Evolutionary conservation across 331 rosid genomes (phyloP), one percentile per base, ranked within the genome.

Genomic region (Acacia concinna): DNA sequence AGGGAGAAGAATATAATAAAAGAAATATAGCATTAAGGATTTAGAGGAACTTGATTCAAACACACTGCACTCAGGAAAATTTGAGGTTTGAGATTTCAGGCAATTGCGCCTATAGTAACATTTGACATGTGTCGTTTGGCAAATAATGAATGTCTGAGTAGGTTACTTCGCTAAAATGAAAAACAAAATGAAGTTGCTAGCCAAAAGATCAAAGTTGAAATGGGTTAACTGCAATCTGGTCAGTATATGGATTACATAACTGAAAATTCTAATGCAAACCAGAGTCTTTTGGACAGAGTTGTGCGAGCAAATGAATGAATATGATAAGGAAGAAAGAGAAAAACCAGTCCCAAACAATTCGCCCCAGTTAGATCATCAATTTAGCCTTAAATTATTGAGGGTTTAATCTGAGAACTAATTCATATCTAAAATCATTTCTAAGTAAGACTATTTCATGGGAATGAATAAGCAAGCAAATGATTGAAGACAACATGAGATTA

Each of bases 391-490:
- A 18, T 65, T 54, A 18, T 17, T 14, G 67, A 27, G 54, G 54
- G 8, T 20, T 40, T 41, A 40, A 35, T 30, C 59, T 46, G 34
- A 67, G 30, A 54, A 7, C 13, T 21, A 21, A 14, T 54, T 54
- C 30, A 54, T 21, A 8, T 54, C n/a, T 21, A 54, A 21, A 54
- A 21, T 54, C 62, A 21, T 2, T 54, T 20, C 8, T 8, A 21
- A 8, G 63, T 62, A 34, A 74, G 62, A 74, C 62, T 38, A 38
- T 41, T 30, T 34, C 49, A 47, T n/a, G 79, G 28, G 68, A 28
- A 47, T 41, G 62, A 31, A 59, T 51, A 76, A 44, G 8, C 20
- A n/a, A 52, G 74, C 51, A 78, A 52, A 69, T 21, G 37, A 78
- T 30, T 9, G 59, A 54, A 85, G 20, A 63, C 46, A 54, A 49